Evolutionary conservation across 768 basidiomycete species (phyloP).

Genomic region (Suillus plorans): DNA sequence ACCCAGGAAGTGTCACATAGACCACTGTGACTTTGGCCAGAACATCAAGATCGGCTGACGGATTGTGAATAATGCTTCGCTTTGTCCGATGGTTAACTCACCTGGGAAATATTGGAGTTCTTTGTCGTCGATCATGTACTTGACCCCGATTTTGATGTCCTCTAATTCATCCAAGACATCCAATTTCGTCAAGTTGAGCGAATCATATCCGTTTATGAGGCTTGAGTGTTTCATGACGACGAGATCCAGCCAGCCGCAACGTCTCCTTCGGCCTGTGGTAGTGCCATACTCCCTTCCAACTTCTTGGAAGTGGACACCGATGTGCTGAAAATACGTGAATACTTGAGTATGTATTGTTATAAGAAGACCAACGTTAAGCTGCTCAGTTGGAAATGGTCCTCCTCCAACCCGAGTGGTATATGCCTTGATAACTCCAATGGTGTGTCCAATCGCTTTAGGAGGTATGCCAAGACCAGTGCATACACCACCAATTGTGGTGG

Average conservation of each 20-base stretch:
- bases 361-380: slow-evolving; percentile 66
- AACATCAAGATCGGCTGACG: slow-evolving; percentile 78
- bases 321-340: slow-evolving; percentile 45
- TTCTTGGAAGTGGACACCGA: slow-evolving; percentile 88
- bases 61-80: neutral
- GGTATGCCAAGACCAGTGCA: slow-evolving; percentile 98
- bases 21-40: slow-evolving; percentile 79
- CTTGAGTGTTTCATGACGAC: slow-evolving; percentile 92
- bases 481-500: slow-evolving; percentile 92
- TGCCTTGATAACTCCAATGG: slow-evolving; percentile 94
- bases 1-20: slow-evolving; percentile 90
- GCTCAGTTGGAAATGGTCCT: slow-evolving; percentile 97
- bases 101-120: slow-evolving; percentile 87
- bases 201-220: slow-evolving; percentile 94
- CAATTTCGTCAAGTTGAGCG: slow-evolving; percentile 92
- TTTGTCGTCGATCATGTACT: slow-evolving; percentile 75
- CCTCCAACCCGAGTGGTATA: slow-evolving; percentile 99
- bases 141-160: slow-evolving; percentile 86
- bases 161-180: slow-evolving; percentile 84
- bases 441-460: slow-evolving; percentile 80
- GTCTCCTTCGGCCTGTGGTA: slow-evolving; percentile 88
- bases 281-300: slow-evolving; percentile 90
- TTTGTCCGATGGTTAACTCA: slow-evolving; percentile 32
- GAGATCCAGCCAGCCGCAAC: slow-evolving; percentile 97
- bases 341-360: neutral